phyloP scores from a whole-genome alignment of 495 filamentous ascomycete species.

The Astrothelium subdiscretum region DNA sequence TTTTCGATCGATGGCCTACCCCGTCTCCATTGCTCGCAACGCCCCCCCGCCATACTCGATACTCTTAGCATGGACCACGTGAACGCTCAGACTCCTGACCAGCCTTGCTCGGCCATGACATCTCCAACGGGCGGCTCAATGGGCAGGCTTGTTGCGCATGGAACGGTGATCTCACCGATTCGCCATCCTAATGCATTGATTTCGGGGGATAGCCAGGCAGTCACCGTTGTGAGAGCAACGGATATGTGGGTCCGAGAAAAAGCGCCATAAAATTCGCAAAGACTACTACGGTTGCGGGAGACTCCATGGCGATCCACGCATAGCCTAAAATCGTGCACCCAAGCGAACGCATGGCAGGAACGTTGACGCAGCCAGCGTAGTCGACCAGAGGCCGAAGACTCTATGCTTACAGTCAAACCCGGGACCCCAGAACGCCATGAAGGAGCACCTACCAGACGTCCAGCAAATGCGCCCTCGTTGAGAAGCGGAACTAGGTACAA shows the following conservation, averaged over 20 bases:
- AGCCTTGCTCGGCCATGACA: background rate
- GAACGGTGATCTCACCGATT: background rate
- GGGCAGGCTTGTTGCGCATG: background rate
- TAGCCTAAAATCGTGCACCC: conserved; percentile 25
- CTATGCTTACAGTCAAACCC: background rate
- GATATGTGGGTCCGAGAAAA: conserved; percentile 23
- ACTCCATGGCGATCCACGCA: conserved; percentile 27
- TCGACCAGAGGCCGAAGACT: conserved; percentile 33
- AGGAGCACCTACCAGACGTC: conserved; percentile 23
- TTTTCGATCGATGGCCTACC: background rate
- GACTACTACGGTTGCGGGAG: conserved; percentile 26
- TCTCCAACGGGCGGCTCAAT: background rate
- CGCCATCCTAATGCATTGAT: background rate
- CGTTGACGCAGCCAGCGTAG: conserved; percentile 27
- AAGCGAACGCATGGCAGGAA: conserved; percentile 22
- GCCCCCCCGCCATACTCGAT: background rate
- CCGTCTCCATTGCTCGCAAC: background rate
- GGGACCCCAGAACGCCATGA: background rate
- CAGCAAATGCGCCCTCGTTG: conserved; percentile 36
- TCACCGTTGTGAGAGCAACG: background rate
- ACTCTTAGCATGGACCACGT: background rate
- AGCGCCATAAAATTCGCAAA: conserved; percentile 34
- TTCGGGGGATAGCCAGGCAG: background rate
- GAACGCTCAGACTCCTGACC: background rate
- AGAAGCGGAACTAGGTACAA: conserved; percentile 39